These are phyloP conservation scores for Ormosia emarginata DNA, from an alignment of 306 rosid genomes.

Conservation along the genomic window DNA sequence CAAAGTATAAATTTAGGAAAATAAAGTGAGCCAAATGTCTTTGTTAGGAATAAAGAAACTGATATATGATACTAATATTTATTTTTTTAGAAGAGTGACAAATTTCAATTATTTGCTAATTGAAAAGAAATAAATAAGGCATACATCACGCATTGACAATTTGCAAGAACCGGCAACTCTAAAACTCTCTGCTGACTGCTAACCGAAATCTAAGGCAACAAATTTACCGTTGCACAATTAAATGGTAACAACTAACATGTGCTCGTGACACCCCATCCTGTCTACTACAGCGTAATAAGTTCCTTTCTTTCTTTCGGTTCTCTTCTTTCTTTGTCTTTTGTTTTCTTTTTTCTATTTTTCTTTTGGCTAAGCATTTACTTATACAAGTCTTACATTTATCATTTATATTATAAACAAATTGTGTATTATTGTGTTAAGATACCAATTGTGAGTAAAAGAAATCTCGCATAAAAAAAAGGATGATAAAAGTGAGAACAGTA, in stretches of 20 bases:
- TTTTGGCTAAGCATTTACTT: not conserved
- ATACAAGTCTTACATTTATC: not conserved
- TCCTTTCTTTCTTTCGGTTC: not conserved
- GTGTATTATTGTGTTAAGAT: not conserved
- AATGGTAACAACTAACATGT: slow-evolving; percentile 14
- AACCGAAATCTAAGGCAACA: slow-evolving; percentile 20
- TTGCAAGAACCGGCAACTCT: not conserved
- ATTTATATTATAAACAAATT: not conserved
- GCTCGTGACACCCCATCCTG: slow-evolving; percentile 21
- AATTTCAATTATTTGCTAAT: not conserved
- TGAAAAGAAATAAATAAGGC: not conserved
- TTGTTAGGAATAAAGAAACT: not conserved
- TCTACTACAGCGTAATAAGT: not conserved
- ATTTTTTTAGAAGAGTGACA: not conserved
- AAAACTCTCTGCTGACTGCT: not conserved
- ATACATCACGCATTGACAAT: not conserved
- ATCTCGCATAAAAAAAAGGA: no score
- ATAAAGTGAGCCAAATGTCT: not conserved
- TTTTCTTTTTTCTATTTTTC: not conserved
- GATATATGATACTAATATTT: not conserved
- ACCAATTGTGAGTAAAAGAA: no score
- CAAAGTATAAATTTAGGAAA: not conserved
- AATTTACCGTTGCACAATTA: not conserved
- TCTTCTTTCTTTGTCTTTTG: not conserved
- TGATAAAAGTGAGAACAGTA: no score